Conservation (phyloP, 1,139 yeast species). For the Candida tropicalis region DNA sequence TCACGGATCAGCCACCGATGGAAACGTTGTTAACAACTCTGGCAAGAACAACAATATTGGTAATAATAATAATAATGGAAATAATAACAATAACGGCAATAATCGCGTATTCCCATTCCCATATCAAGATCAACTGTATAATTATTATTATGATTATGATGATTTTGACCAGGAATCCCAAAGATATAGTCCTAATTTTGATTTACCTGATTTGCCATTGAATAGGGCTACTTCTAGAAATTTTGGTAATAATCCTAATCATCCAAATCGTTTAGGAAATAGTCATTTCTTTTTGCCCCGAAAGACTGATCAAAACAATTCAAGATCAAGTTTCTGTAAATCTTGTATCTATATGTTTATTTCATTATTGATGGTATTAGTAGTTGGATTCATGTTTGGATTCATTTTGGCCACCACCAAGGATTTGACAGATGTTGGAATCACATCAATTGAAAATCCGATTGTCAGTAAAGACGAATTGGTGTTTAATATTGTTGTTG, state of each 20-base stretch:
- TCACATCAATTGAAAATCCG: constrained; percentile 65
- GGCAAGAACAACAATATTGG: neutral
- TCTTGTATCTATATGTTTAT: constrained; percentile 59
- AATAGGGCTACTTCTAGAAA: constrained; percentile 13
- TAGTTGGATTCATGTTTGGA: constrained; percentile 79
- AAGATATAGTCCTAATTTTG: constrained; percentile 21
- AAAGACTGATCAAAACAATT: constrained; percentile 20
- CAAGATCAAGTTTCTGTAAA: constrained; percentile 33
- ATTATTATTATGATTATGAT: constrained; percentile 42
- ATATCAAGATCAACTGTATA: constrained; percentile 41
- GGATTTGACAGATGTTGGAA: constrained; percentile 69
- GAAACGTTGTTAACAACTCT: constrained; percentile 12
- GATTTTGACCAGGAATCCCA: constrained; percentile 43
- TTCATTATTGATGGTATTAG: constrained; percentile 55
- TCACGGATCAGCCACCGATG: constrained; percentile 14
- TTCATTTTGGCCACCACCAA: constrained; percentile 85
- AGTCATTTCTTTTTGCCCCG: constrained; percentile 36
- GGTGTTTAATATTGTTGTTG: constrained; percentile 74
- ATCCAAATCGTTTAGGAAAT: constrained; percentile 13
- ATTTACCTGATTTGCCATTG: constrained; percentile 19
- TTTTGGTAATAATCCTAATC: constrained; percentile 12
- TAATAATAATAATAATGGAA: constrained; percentile 22
- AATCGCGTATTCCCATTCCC: constrained; percentile 53
- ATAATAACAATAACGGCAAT: constrained; percentile 23
- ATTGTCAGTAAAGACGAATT: constrained; percentile 84